Base-by-base conservation (phyloP, 352 stramenopile species). In the Aphanomyces euteiches region DNA sequence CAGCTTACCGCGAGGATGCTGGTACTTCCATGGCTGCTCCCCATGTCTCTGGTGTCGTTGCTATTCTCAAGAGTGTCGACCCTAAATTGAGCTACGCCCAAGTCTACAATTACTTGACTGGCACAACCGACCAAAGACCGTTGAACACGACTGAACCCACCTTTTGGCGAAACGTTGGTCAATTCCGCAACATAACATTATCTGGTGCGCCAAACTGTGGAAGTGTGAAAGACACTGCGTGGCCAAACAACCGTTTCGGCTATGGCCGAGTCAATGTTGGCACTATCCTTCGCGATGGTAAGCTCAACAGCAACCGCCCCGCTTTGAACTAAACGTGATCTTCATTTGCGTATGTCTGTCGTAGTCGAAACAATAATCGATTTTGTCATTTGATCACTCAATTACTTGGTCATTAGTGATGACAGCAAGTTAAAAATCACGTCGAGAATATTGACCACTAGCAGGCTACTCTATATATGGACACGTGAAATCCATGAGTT, bases 191-290 rank as follows among this genome's bases (percentile, higher is more conserved):
- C n/a, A n/a, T n/a, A n/a, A n/a, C n/a, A n/a, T n/a, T n/a, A n/a
- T n/a, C n/a, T n/a, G n/a, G n/a, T n/a, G n/a, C 81, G 0, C 37
- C 37, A 19, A 81, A 73, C 0, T 90, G 82, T 50, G 78, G 77
- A 41, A 15, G 72, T 13, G 85, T 79, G 3, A 28, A 70, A 40
- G 71, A 77, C 65, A 50, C 45, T 4, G 69, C 74, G 5, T 84
- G 80, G 53, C 83, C 83, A 1, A 90, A 90, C 78, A 69, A 72
- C 38, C 58, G 72, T 10, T 74, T 74, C 6, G 75, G 75, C 67
- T 75, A 77, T 17, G 67, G 67, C 15, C 72, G 50, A 10, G 43
- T 73, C 41, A 71, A 80, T 71, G 80, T 75, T 8, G 69, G 47
- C 58, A 21, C 19, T 34, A 73, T 73, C 17, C 58, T 72, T 40